phyloP scores from a whole-genome alignment of 495 filamentous ascomycete species.

The Xylaria scruposa region DNA sequence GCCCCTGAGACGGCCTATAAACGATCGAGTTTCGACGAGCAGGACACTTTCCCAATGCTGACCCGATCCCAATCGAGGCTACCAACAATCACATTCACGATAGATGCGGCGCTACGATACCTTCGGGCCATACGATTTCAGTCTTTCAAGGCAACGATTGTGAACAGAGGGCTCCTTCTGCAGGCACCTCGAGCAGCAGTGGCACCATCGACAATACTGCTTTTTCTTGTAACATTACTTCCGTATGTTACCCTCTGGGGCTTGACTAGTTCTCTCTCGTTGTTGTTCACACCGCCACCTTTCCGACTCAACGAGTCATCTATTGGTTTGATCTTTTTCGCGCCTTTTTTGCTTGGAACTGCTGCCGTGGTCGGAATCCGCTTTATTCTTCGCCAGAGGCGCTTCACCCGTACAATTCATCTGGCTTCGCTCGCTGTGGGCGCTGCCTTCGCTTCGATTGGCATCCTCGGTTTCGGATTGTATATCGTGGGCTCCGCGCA shows the following conservation, averaged over 20 bases:
- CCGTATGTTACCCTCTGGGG: slow-evolving; percentile 52
- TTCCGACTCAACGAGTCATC: slow-evolving; percentile 46
- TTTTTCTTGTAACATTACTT: slow-evolving; percentile 51
- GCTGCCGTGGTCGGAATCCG: slow-evolving; percentile 37
- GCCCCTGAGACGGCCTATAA: slow-evolving; percentile 58
- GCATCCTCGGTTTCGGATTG: slow-evolving; percentile 49
- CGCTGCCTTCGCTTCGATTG: slow-evolving; percentile 46
- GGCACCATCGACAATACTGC: slow-evolving; percentile 52
- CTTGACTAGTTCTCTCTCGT: slow-evolving; percentile 49
- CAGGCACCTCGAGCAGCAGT: slow-evolving; percentile 52
- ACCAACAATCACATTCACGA: slow-evolving; percentile 39
- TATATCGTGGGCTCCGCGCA: slow-evolving; percentile 47
- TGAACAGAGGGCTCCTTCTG: slow-evolving; percentile 39
- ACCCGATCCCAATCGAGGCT: slow-evolving; percentile 40
- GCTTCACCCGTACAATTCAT: slow-evolving; percentile 40
- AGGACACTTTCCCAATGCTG: slow-evolving; percentile 37
- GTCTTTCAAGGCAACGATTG: slow-evolving; percentile 39
- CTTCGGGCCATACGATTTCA: slow-evolving; percentile 48
- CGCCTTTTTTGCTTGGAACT: slow-evolving; percentile 47
- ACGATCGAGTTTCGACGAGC: slow-evolving; percentile 40
- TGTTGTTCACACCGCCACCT: slow-evolving; percentile 50
- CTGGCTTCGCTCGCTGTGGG: slow-evolving; percentile 42
- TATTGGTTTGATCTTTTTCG: slow-evolving; percentile 52
- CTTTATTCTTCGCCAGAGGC: slow-evolving; percentile 27
- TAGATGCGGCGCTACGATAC: slow-evolving; percentile 42